Conservation (phyloP, 2,329 filamentous ascomycete genomes). For the Pseudopithomyces maydicus region DNA sequence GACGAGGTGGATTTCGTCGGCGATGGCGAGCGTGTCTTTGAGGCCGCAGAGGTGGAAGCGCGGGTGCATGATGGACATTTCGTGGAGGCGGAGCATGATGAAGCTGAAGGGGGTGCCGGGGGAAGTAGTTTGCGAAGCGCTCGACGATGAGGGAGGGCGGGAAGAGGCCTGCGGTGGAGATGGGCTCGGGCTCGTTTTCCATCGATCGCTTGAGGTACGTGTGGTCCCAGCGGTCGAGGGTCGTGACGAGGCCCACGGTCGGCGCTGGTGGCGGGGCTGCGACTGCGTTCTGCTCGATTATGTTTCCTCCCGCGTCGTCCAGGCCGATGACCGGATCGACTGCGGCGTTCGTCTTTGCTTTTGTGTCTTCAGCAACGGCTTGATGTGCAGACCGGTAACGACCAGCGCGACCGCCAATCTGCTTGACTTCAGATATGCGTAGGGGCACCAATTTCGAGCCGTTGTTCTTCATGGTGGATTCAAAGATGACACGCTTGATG, state of each 20-base stretch:
- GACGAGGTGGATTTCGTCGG: conserved; percentile 75
- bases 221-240: conserved; percentile 74
- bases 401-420: conserved; percentile 92
- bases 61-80: conserved; percentile 66
- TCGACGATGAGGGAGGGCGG: conserved; percentile 75
- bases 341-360: conserved; percentile 6
- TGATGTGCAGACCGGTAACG: conserved; percentile 77
- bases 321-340: conserved; percentile 21
- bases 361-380: conserved; percentile 41
- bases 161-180: conserved; percentile 73
- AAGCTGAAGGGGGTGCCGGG: conserved; percentile 80
- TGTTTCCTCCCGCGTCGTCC: conserved; percentile 21
- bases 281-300: conserved; percentile 9
- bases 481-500: conserved; percentile 89
- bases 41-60: conserved; percentile 74
- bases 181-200: conserved; percentile 64
- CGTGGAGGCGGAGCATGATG: conserved; percentile 75
- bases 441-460: conserved; percentile 64
- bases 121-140: conserved; percentile 81
- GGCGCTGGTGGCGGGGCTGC: conserved; percentile 12
- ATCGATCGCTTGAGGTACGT: conserved; percentile 67
- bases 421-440: conserved; percentile 80
- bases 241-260: conserved; percentile 76
- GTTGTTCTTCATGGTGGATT: conserved; percentile 75
- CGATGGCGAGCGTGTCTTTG: conserved; percentile 66